Evolutionary conservation across 1,284 basidiomycete genomes (phyloP).

Genomic region (Coniferiporia sulphurascens): DNA sequence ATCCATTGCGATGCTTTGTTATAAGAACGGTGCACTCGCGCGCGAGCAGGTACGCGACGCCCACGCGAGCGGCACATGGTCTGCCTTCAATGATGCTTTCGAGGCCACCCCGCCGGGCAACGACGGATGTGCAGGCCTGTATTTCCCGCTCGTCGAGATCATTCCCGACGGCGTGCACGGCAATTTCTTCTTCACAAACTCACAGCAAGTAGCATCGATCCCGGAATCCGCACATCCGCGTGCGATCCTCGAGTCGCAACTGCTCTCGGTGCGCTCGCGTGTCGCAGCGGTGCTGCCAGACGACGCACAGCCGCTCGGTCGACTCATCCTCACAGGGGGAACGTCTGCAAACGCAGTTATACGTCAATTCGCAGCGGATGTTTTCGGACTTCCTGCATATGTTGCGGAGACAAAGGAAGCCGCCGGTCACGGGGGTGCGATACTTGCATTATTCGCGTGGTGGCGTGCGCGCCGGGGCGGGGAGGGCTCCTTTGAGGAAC

Average conservation of each 20-base stretch:
- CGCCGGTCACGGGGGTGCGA: conserved; percentile 65
- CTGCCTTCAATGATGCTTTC: conserved; percentile 65
- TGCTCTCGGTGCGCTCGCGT: conserved; percentile 73
- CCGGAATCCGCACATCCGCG: conserved; percentile 58
- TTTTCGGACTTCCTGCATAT: conserved; percentile 72
- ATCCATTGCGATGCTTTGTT: conserved; percentile 77
- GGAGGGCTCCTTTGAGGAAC: conserved; percentile 56
- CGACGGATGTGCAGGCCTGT: conserved; percentile 58
- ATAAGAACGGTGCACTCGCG: conserved; percentile 80
- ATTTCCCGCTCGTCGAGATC: conserved; percentile 81
- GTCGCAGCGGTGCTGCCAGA: conserved; percentile 63
- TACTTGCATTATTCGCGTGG: conserved; percentile 67
- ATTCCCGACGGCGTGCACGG: conserved; percentile 73
- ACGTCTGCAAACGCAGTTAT: conserved; percentile 74
- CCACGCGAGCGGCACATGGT: conserved; percentile 64
- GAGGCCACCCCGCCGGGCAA: conserved; percentile 55
- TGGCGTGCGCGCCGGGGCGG: conserved; percentile 47
- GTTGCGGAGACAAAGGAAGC: conserved; percentile 61
- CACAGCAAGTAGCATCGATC: conserved; percentile 35
- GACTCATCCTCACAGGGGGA: conserved; percentile 79
- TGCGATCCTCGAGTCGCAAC: conserved; percentile 84
- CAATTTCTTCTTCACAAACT: conserved; percentile 52
- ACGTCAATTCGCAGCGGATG: conserved; percentile 72
- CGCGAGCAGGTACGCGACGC: conserved; percentile 76
- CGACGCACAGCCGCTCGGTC: conserved; percentile 51